These are phyloP conservation scores for Suillus brevipes DNA, from an alignment of 768 basidiomycete genomes.

Conservation along the genomic window DNA sequence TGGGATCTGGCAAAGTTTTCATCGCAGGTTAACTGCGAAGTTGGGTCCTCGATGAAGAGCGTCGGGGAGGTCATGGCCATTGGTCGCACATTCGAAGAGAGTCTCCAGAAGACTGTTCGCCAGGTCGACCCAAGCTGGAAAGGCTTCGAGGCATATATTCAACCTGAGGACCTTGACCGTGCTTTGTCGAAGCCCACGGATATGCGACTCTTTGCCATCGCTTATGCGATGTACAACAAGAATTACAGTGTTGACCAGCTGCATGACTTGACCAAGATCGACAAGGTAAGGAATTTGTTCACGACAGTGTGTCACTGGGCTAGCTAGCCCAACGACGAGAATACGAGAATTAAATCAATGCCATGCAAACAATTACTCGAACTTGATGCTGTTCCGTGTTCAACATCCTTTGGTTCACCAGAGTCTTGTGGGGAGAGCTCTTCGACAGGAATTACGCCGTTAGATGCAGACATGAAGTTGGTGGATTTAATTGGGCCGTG, in stretches of 20 bases:
- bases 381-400: too few relatives aligned
- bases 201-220: slow-evolving; percentile 94
- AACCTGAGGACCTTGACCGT: slow-evolving; percentile 80
- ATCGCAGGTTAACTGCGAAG: slow-evolving; percentile 86
- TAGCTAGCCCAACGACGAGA: too few relatives aligned
- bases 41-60: slow-evolving; percentile 98
- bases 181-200: slow-evolving; percentile 87
- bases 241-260: slow-evolving; percentile 86
- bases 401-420: too few relatives aligned
- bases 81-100: slow-evolving; percentile 98
- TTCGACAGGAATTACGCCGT: too few relatives aligned
- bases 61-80: slow-evolving; percentile 99
- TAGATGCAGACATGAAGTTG: too few relatives aligned
- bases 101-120: slow-evolving; percentile 95
- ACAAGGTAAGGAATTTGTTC: slow-evolving; percentile 62
- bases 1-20: slow-evolving; percentile 99
- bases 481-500: too few relatives aligned
- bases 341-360: too few relatives aligned
- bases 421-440: too few relatives aligned
- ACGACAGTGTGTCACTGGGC: not conserved
- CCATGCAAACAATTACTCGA: too few relatives aligned
- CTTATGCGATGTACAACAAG: slow-evolving; percentile 95
- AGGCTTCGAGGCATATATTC: slow-evolving; percentile 94
- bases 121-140: slow-evolving; percentile 96
- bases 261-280: slow-evolving; percentile 96